Evolutionary conservation across 2,329 filamentous ascomycete species (phyloP).

Genomic region (Pestalotiopsis sp.): DNA sequence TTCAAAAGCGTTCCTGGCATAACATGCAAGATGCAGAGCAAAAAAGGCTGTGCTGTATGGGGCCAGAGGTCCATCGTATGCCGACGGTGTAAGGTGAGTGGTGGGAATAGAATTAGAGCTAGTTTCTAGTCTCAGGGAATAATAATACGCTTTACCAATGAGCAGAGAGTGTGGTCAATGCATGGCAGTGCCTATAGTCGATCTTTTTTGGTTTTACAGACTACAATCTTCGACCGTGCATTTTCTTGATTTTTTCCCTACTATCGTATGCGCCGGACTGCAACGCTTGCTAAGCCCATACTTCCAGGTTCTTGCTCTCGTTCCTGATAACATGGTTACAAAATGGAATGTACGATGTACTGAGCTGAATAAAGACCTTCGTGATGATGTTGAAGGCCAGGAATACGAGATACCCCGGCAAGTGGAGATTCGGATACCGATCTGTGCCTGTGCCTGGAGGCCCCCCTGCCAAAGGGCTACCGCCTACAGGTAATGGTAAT

Average conservation of each 20-base stretch:
- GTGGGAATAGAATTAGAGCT: constrained; percentile 3
- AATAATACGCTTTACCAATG: not conserved
- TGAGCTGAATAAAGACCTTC: not conserved
- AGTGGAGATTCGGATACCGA: not conserved
- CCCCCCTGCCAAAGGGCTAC: not conserved
- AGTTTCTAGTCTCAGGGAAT: not conserved
- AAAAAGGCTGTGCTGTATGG: not conserved
- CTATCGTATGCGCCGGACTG: not conserved
- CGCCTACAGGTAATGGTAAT: not conserved
- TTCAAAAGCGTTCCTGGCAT: constrained; percentile 5
- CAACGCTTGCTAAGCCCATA: not conserved
- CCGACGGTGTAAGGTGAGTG: constrained; percentile 12
- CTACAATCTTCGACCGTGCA: not conserved
- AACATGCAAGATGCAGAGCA: not conserved
- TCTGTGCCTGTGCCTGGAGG: not conserved
- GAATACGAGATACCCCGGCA: not conserved
- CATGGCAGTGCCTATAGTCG: not conserved
- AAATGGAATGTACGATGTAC: not conserved
- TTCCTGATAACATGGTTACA: not conserved
- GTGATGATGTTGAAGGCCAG: not conserved
- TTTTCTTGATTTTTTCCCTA: not conserved
- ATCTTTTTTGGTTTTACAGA: not conserved
- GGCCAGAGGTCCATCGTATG: constrained; percentile 16
- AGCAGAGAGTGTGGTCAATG: not conserved
- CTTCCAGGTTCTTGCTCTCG: not conserved